These are phyloP conservation scores for Taphrina wiesneri DNA, from an alignment of 1,139 yeast species.

Conservation along the genomic window DNA sequence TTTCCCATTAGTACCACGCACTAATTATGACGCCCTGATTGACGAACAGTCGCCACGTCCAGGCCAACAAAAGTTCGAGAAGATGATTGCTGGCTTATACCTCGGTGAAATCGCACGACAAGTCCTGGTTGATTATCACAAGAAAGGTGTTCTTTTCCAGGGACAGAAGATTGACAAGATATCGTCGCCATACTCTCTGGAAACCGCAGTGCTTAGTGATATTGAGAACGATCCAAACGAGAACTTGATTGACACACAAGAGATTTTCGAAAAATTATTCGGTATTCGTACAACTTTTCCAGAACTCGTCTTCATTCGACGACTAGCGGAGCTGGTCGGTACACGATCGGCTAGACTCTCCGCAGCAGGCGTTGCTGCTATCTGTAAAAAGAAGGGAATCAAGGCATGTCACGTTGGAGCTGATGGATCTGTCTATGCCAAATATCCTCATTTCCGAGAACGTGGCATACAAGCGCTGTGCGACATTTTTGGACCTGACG, in stretches of 20 bases:
- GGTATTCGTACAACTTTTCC: constrained; percentile 66
- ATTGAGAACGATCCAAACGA: constrained; percentile 88
- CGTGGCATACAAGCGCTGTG: constrained; percentile 86
- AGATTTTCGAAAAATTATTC: constrained; percentile 61
- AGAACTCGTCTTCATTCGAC: constrained; percentile 81
- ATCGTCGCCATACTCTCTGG: constrained; percentile 67
- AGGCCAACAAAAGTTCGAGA: constrained; percentile 92
- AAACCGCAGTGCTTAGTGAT: constrained; percentile 81
- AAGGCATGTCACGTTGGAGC: constrained; percentile 86
- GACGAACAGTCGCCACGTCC: constrained; percentile 93
- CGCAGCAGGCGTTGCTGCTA: constrained; percentile 94
- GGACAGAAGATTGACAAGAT: constrained; percentile 65
- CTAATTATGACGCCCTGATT: constrained; percentile 76
- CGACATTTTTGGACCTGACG: constrained; percentile 72
- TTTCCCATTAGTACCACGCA: constrained; percentile 73
- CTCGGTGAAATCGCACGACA: constrained; percentile 89
- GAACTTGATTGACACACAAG: constrained; percentile 74
- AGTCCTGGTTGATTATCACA: constrained; percentile 70
- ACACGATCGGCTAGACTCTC: constrained; percentile 90
- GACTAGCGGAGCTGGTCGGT: constrained; percentile 83
- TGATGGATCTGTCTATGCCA: constrained; percentile 93
- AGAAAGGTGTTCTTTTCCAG: constrained; percentile 65
- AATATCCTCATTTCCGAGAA: constrained; percentile 86
- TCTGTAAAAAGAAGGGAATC: constrained; percentile 82
- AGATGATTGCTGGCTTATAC: constrained; percentile 96